Evolutionary conservation across 2,329 filamentous ascomycete genomes (phyloP).

Genomic region (Sporothrix humicola): DNA sequence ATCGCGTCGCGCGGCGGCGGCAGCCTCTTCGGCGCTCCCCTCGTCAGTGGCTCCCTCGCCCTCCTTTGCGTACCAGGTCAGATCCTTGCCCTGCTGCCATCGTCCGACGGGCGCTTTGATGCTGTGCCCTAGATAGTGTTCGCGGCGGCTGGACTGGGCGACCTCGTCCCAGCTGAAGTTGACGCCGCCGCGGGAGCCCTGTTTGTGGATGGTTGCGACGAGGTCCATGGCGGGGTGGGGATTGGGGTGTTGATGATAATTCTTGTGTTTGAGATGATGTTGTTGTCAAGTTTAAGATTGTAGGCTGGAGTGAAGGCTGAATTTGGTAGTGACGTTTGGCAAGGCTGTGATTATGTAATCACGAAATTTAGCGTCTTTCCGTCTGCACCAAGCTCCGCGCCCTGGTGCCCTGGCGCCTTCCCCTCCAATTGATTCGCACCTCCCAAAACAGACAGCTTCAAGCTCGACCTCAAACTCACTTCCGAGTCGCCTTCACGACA

Average conservation of each 20-base stretch:
- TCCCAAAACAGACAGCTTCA: slow-evolving; percentile 1
- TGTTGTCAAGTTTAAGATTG: background rate
- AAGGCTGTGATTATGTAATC: slow-evolving; percentile 20
- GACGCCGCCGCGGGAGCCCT: slow-evolving; percentile 87
- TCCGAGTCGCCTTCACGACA: background rate
- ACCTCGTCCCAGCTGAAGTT: slow-evolving; percentile 98
- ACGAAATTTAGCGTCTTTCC: background rate
- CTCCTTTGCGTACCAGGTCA: slow-evolving; percentile 68
- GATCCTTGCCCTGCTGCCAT: slow-evolving; percentile 80
- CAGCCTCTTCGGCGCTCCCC: slow-evolving; percentile 65
- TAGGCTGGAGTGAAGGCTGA: background rate
- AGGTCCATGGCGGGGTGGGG: slow-evolving; percentile 70
- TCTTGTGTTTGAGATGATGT: background rate
- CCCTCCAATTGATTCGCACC: background rate
- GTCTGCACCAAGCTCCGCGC: too few species aligned
- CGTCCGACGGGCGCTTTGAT: slow-evolving; percentile 90
- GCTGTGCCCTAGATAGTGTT: slow-evolving; percentile 88
- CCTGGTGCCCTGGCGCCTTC: background rate
- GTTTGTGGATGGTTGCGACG: slow-evolving; percentile 87
- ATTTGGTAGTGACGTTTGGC: background rate
- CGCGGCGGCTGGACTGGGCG: slow-evolving; percentile 81
- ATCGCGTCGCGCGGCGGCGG: slow-evolving; percentile 67
- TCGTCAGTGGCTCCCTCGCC: slow-evolving; percentile 52
- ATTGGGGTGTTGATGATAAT: too few species aligned
- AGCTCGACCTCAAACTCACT: background rate